Conservation (phyloP, 225 moss, liverwort and hornwort species). For the Asterella californica region DNA sequence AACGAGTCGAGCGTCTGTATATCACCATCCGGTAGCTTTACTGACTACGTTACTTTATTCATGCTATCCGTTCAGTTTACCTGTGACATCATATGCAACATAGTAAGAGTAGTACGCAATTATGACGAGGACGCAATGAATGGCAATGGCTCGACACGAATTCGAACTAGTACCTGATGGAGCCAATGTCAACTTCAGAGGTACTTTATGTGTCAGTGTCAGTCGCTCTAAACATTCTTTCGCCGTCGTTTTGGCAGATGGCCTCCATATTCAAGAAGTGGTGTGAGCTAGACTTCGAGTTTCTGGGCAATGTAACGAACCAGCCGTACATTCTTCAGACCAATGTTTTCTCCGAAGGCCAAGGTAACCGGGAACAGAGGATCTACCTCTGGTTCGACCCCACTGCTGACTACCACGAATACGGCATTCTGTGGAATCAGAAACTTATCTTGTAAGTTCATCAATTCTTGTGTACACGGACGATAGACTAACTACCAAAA, state of each 20-base stretch:
- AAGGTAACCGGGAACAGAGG: conserved; percentile 42
- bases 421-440: conserved; percentile 63
- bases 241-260: neutral
- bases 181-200: too few relatives aligned
- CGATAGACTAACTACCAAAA: neutral
- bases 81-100: neutral
- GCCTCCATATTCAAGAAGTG: conserved; percentile 3
- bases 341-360: conserved; percentile 11
- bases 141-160: neutral
- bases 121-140: neutral
- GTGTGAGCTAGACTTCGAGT: conserved; percentile 22
- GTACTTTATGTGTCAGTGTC: too few relatives aligned
- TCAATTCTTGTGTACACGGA: neutral
- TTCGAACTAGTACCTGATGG: too few relatives aligned
- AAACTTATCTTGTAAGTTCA: conserved; percentile 45
- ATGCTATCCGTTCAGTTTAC: neutral
- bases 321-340: conserved; percentile 16
- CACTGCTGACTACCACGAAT: conserved; percentile 44
- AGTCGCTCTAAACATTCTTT: neutral
- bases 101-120: neutral
- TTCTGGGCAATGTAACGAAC: conserved; percentile 2
- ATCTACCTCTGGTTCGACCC: conserved; percentile 52
- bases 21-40: neutral
- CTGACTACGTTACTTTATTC: too few relatives aligned
- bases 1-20: neutral